Base-by-base conservation (phyloP, 805 yeast species). In the Candida qinlingensis region DNA sequence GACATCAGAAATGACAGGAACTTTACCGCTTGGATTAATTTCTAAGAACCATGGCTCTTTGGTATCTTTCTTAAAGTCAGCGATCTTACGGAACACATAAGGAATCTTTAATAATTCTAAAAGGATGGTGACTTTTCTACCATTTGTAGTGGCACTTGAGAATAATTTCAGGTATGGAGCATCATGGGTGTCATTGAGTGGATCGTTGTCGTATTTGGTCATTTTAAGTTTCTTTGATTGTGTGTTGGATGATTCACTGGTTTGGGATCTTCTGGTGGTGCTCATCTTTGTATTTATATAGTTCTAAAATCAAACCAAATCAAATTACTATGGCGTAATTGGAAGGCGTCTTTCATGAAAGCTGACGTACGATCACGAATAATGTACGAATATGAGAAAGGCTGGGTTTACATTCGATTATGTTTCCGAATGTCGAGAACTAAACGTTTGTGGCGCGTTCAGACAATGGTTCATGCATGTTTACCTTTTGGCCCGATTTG, bases 21-120 rank as follows among this genome's bases (percentile, higher is more conserved):
- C 75, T 59, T 81, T 69, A 13, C 87, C 86, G 53, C 78, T 78
- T 28, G 83, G 80, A 59, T 81, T 80, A 56, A 79, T 62, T 29
- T 37, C 41, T 44, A 79, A 59, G 54, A 68, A 83, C 82, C 83
- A 77, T 4, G 70, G 76, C 55, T 74, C 73, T 56, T 81, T 81
- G 47, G 80, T 80, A 46, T 68, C 81, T 30, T 63, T 63, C 29
- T 57, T 64, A n/a, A 49, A 49, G 46, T 81, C 61, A 48, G 74
- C 75, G 46, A 81, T 60, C 11, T 57, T 49, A 47, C 73, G 61
- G 49, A 55, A 54, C 49, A 62, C 57, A 62, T 70, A 68, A 3
- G 60, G 55, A 7, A 63, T 43, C 19, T 60, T 55, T 33, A 71
- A 56, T 28, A 70, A 54, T 54, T 69, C 73, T 27, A 72, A 55